Conservation (phyloP, 352 stramenopile species). For the Plasmopara halstedii region DNA sequence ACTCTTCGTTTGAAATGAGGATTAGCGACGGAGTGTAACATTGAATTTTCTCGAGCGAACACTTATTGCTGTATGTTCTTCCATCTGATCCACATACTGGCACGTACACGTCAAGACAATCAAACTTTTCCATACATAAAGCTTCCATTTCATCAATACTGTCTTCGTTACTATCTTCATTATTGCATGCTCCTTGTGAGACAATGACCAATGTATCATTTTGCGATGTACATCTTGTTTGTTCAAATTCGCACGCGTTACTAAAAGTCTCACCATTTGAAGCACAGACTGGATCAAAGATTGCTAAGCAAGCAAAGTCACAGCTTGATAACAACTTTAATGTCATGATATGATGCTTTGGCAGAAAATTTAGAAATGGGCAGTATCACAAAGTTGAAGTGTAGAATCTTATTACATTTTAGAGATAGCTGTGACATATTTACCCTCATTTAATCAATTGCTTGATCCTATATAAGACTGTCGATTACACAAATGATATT, state of each 20-base stretch:
- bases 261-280: slow-evolving; percentile 47
- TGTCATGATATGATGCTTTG: background rate
- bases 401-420: background rate
- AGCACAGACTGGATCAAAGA: slow-evolving; percentile 40
- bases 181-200: slow-evolving; percentile 18
- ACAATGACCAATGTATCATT: slow-evolving; percentile 19
- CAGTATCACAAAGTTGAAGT: no score
- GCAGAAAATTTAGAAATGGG: slow-evolving; percentile 5
- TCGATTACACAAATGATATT: no score
- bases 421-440: background rate
- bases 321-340: slow-evolving; percentile 5
- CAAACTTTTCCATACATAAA: slow-evolving; percentile 17
- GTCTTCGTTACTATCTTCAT: background rate
- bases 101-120: slow-evolving; percentile 19
- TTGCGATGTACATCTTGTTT: slow-evolving; percentile 22
- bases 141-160: background rate
- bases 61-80: slow-evolving; percentile 41
- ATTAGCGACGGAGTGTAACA: slow-evolving; percentile 20
- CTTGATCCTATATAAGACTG: no score
- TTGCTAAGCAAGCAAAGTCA: slow-evolving; percentile 11
- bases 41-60: slow-evolving; percentile 16
- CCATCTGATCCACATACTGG: slow-evolving; percentile 40
- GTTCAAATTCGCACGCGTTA: slow-evolving; percentile 45
- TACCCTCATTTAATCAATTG: no score
- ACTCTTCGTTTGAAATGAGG: slow-evolving; percentile 16